Conservation (phyloP, 2,329 filamentous ascomycete species). For the Alternaria alternata region DNA sequence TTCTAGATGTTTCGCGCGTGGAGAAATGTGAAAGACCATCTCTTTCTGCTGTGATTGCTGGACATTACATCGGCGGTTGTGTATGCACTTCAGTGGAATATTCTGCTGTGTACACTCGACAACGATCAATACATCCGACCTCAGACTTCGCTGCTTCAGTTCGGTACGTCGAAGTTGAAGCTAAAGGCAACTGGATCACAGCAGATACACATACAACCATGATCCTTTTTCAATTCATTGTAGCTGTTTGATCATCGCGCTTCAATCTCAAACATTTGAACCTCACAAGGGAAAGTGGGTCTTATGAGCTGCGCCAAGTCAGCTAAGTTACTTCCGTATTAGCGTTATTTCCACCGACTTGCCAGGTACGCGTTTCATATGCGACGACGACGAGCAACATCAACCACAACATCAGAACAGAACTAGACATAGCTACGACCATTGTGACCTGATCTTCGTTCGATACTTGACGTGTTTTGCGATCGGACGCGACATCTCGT, state of each 20-base stretch:
- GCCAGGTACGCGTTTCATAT: slow-evolving; percentile 32
- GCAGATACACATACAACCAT: accelerated
- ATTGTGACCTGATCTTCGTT: background rate
- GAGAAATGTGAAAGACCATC: background rate
- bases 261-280: background rate
- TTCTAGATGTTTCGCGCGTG: background rate
- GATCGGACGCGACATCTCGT: background rate
- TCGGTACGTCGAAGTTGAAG: background rate
- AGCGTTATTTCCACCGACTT: slow-evolving; percentile 11
- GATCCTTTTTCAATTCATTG: background rate
- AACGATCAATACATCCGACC: background rate
- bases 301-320: slow-evolving; percentile 7
- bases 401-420: slow-evolving; percentile 17
- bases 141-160: background rate
- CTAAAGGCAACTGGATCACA: background rate
- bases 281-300: slow-evolving; percentile 29
- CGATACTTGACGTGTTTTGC: background rate
- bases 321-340: slow-evolving; percentile 5
- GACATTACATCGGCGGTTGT: background rate
- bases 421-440: background rate
- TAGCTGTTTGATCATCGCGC: background rate
- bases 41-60: background rate
- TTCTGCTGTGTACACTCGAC: background rate
- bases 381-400: slow-evolving; percentile 10
- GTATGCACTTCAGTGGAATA: background rate